A percentile compares a stretch with the other conserved stretches of the same genome.
These are phyloP conservation scores for Phaeophleospora eucalypticola DNA, from an alignment of 2,329 filamentous ascomycete species.

Conservation along the genomic window DNA sequence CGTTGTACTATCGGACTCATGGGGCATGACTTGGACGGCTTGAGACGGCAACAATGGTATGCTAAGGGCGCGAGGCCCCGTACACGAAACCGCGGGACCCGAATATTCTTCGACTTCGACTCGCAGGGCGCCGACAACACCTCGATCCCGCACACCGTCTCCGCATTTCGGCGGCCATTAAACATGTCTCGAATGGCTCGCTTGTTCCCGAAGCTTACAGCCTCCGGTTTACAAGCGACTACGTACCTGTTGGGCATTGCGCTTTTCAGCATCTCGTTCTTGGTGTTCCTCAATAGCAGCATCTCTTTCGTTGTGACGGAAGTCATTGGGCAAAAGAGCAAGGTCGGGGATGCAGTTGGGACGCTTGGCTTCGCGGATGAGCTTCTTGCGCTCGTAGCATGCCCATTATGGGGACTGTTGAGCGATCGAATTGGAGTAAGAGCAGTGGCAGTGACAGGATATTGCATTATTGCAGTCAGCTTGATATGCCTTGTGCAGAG, in stretches of 20 bases:
- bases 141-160: not conserved
- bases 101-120: not conserved
- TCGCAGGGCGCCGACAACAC: not conserved
- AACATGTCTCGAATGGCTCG: constrained; percentile 20
- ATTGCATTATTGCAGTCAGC: constrained; percentile 72
- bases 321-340: constrained; percentile 67
- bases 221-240: constrained; percentile 53
- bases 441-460: constrained; percentile 64
- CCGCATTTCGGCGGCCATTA: not conserved
- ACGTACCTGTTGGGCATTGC: constrained; percentile 79
- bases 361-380: constrained; percentile 84
- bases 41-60: not conserved
- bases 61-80: constrained; percentile 6
- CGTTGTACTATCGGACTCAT: not conserved
- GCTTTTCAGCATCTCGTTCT: constrained; percentile 82
- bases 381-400: constrained; percentile 74
- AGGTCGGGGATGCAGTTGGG: constrained; percentile 75
- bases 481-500: constrained; percentile 81
- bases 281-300: constrained; percentile 83
- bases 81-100: not conserved
- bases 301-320: constrained; percentile 83
- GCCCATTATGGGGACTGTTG: constrained; percentile 72
- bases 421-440: constrained; percentile 74
- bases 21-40: not conserved
- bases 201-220: constrained; percentile 45